phyloP scores from a whole-genome alignment of 768 basidiomycete genomes.

The Amanita molliuscula region DNA sequence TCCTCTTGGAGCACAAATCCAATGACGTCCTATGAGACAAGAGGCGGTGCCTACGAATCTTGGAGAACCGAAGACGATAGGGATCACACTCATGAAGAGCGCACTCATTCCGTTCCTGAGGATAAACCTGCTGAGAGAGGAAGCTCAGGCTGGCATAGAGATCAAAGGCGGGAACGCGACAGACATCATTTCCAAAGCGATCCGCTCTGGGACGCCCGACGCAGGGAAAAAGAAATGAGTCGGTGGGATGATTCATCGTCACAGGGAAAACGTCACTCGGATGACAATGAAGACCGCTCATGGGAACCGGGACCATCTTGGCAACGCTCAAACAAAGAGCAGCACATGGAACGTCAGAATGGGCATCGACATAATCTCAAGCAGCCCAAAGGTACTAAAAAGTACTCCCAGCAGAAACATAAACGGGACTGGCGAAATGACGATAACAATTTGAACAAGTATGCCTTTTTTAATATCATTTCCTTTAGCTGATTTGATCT shows the following conservation, averaged over 20 bases:
- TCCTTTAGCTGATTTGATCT: background rate
- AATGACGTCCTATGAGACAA: constrained; percentile 27
- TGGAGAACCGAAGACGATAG: constrained; percentile 33
- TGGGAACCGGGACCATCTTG: constrained; percentile 71
- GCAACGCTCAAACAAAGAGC: constrained; percentile 38
- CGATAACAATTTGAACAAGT: constrained; percentile 72
- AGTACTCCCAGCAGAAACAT: constrained; percentile 25
- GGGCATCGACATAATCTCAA: constrained; percentile 22
- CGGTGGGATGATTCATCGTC: constrained; percentile 18
- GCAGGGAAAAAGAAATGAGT: constrained; percentile 26
- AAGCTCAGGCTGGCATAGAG: constrained; percentile 24
- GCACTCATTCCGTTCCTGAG: constrained; percentile 20
- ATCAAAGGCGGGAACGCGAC: constrained; percentile 30
- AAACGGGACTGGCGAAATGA: constrained; percentile 46
- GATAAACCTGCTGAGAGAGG: constrained; percentile 22
- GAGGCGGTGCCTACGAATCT: constrained; percentile 27
- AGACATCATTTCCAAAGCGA: constrained; percentile 30
- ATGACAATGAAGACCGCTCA: constrained; percentile 39
- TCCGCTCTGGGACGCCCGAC: constrained; percentile 45
- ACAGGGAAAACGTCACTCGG: constrained; percentile 17
- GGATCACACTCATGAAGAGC: constrained; percentile 20
- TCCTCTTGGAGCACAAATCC: constrained; percentile 30
- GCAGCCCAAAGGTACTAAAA: constrained; percentile 22
- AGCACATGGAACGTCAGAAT: constrained; percentile 28
- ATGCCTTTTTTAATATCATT: constrained; percentile 14